Conservation (phyloP, 768 basidiomycete species). For the Brasilioporus rufonigricans region DNA sequence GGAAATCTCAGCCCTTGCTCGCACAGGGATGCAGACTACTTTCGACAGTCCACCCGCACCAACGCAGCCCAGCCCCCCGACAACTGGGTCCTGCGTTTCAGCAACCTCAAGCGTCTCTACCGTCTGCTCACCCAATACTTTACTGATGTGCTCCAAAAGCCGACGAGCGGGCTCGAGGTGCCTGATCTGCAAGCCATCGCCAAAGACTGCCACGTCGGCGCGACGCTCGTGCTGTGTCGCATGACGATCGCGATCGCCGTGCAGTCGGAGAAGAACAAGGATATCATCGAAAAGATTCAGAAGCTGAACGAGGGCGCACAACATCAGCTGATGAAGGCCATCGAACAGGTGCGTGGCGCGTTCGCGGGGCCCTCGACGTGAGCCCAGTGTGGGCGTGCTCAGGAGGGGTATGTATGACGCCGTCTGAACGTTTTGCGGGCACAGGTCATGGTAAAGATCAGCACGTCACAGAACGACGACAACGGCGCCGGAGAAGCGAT, state of each 20-base stretch:
- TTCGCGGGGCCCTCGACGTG: not conserved
- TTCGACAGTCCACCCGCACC: conserved; percentile 58
- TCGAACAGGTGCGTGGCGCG: conserved; percentile 69
- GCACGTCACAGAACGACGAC: conserved; percentile 45
- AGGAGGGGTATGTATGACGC: not conserved
- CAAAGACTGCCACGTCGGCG: conserved; percentile 63
- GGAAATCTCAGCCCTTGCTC: conserved; percentile 7
- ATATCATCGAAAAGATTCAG: conserved; percentile 88
- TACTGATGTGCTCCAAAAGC: conserved; percentile 78
- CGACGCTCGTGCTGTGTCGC: conserved; percentile 73
- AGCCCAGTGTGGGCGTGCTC: not conserved
- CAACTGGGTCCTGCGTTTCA: conserved; percentile 89
- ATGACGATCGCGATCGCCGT: conserved; percentile 84
- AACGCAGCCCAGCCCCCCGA: conserved; percentile 64
- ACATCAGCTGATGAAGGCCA: conserved; percentile 88
- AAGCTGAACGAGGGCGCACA: conserved; percentile 79
- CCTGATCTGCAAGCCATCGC: conserved; percentile 87
- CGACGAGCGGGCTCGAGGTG: conserved; percentile 74
- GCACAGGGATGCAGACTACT: conserved; percentile 74
- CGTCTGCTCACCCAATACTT: conserved; percentile 88
- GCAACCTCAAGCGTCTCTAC: conserved; percentile 79
- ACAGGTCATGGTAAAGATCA: conserved; percentile 82
- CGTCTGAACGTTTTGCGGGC: not conserved
- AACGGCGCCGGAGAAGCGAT: conserved; percentile 56
- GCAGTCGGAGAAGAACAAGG: conserved; percentile 85